A percentile compares a stretch with the other conserved stretches of the same genome.
These are phyloP conservation scores for Paramecium pentaurelia DNA, from an alignment of 73 alveolate genomes.

Conservation along the genomic window DNA sequence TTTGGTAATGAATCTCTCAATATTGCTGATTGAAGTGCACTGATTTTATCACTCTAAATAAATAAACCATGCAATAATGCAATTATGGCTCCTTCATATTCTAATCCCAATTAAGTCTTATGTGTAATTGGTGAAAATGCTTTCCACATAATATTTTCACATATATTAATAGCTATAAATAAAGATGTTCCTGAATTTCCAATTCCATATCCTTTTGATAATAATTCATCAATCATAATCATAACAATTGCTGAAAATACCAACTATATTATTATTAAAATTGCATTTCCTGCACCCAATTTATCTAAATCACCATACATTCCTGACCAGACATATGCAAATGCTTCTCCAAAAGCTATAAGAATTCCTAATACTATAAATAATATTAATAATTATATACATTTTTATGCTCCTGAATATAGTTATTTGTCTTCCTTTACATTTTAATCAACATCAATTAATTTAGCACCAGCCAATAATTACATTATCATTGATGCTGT, in stretches of 20 bases:
- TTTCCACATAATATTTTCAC: conserved; percentile 99
- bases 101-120: conserved; percentile 93
- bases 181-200: conserved; percentile 98
- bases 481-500: conserved; percentile 99
- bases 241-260: conserved; percentile 98
- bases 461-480: conserved; percentile 97
- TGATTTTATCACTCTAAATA: conserved; percentile 89
- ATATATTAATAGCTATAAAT: conserved; percentile 98
- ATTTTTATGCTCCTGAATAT: conserved; percentile 95
- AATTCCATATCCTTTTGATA: conserved; percentile 97
- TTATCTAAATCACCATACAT: conserved; percentile 97
- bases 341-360: conserved; percentile 94
- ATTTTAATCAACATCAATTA: conserved; percentile 96
- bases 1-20: conserved; percentile 96
- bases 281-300: conserved; percentile 96
- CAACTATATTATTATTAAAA: conserved; percentile 93
- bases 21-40: conserved; percentile 92
- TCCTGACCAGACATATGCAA: conserved; percentile 99
- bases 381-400: neutral
- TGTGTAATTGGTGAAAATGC: conserved; percentile 99
- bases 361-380: conserved; percentile 26
- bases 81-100: conserved; percentile 99
- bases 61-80: conserved; percentile 97
- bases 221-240: conserved; percentile 90
- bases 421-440: conserved; percentile 96